Conservation (phyloP, 805 yeast genomes). For the Wickerhamia fluorescens region DNA sequence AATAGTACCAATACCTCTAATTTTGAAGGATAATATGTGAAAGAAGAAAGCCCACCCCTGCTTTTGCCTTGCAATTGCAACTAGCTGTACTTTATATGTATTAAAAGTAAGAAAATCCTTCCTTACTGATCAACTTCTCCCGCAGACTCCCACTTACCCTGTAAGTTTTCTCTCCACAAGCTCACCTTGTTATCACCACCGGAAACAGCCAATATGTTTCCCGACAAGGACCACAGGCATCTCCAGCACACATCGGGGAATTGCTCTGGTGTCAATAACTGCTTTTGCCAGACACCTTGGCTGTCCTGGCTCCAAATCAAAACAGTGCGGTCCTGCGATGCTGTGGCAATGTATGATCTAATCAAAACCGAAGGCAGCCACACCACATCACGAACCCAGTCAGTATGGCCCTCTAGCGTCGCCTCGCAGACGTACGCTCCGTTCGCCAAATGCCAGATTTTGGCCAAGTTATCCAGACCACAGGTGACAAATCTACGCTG, state of each 20-base stretch:
- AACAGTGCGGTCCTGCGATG: slow-evolving; percentile 94
- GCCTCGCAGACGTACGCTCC: slow-evolving; percentile 67
- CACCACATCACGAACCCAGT: slow-evolving; percentile 98
- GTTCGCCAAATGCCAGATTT: slow-evolving; percentile 68
- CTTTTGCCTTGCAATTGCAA: no score
- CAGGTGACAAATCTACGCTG: slow-evolving; percentile 83
- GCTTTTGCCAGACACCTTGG: slow-evolving; percentile 73
- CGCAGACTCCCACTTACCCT: slow-evolving; percentile 96
- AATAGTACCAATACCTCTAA: no score
- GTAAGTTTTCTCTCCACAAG: slow-evolving; percentile 90
- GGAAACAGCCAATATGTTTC: slow-evolving; percentile 88
- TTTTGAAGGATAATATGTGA: no score
- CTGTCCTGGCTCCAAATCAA: slow-evolving; percentile 88
- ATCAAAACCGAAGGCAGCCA: slow-evolving; percentile 93
- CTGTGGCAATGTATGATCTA: slow-evolving; percentile 88
- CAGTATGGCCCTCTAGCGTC: slow-evolving; percentile 81
- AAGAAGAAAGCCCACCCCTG: no score
- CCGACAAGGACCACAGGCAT: slow-evolving; percentile 94
- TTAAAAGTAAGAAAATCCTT: no score
- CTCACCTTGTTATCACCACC: slow-evolving; percentile 97
- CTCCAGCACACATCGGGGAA: slow-evolving; percentile 99
- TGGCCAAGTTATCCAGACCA: slow-evolving; percentile 91
- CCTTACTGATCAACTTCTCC: slow-evolving; percentile 85
- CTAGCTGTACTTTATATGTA: no score
- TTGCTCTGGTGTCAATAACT: slow-evolving; percentile 63